Percentiles rank a stretch among this genome's conserved stretches.
phyloP scores from a whole-genome alignment of 352 stramenopile species.

The Blastocystis sp. region DNA sequence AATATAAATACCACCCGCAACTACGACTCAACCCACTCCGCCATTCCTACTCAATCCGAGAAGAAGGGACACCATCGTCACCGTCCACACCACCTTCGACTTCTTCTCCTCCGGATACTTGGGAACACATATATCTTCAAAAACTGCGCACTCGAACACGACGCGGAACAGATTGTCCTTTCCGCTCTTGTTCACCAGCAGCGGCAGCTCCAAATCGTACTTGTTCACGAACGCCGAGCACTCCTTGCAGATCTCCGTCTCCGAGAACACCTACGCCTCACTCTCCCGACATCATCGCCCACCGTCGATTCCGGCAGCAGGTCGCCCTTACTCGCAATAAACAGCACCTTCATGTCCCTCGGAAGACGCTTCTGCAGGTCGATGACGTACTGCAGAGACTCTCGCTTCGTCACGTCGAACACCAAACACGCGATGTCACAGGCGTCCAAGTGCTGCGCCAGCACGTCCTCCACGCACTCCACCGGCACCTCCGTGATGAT shows the following conservation, averaged over 20 bases:
- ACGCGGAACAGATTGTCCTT: slow-evolving; percentile 60
- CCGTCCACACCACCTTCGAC: background rate
- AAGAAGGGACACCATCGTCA: slow-evolving; percentile 17
- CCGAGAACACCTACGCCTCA: slow-evolving; percentile 8
- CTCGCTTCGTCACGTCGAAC: slow-evolving; percentile 23
- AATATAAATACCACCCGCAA: slow-evolving; percentile 49
- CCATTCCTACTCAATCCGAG: slow-evolving; percentile 23
- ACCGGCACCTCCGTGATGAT: slow-evolving; percentile 42
- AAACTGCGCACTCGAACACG: slow-evolving; percentile 38
- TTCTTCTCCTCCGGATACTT: slow-evolving; percentile 9
- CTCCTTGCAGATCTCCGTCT: slow-evolving; percentile 17
- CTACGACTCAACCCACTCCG: background rate
- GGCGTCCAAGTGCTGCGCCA: background rate
- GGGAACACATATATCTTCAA: slow-evolving; percentile 41
- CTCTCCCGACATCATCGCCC: background rate
- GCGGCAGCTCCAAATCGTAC: slow-evolving; percentile 26
- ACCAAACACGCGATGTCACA: slow-evolving; percentile 70
- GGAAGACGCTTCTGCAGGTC: slow-evolving; percentile 13
- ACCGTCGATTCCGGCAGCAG: background rate
- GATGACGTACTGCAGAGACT: slow-evolving; percentile 19
- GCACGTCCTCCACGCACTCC: background rate
- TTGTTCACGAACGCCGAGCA: slow-evolving; percentile 30
- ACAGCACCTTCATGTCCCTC: slow-evolving; percentile 56
- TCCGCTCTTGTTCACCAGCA: slow-evolving; percentile 13
- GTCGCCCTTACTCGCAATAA: slow-evolving; percentile 59